Evolutionary conservation across 2,329 filamentous ascomycete species (phyloP).

Genomic region (Trichoderma koningiopsis): DNA sequence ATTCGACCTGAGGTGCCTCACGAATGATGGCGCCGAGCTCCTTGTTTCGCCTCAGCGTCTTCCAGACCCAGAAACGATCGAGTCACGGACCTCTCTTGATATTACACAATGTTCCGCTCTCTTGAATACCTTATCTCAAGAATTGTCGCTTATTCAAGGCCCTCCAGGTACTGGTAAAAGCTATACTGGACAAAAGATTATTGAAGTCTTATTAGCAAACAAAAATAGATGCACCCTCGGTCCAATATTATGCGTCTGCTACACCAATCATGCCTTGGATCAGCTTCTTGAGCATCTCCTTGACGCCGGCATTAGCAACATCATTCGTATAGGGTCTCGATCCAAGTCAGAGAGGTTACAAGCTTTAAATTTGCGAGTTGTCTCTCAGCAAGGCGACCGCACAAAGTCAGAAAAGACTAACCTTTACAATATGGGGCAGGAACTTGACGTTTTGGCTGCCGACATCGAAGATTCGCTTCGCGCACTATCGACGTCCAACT

Average conservation of each 20-base stretch:
- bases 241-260: conserved; percentile 56
- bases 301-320: conserved; percentile 42
- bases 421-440: background rate
- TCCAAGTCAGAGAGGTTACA: conserved; percentile 58
- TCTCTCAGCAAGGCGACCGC: conserved; percentile 36
- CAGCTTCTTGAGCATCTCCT: conserved; percentile 56
- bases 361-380: conserved; percentile 50
- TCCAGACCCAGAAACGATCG: conserved; percentile 32
- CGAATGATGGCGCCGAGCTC: conserved; percentile 27
- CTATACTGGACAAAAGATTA: conserved; percentile 61
- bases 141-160: conserved; percentile 66
- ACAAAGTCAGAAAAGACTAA: conserved; percentile 43
- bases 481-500: background rate
- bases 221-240: conserved; percentile 45
- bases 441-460: background rate
- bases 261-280: conserved; percentile 43
- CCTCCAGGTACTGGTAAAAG: conserved; percentile 72
- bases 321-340: conserved; percentile 64
- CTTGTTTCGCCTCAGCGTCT: conserved; percentile 29
- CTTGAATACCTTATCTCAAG: conserved; percentile 53
- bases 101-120: conserved; percentile 53
- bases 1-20: conserved; percentile 40
- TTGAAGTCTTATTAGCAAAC: conserved; percentile 55
- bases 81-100: conserved; percentile 52
- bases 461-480: background rate